Conservation (phyloP, 371 early-diverging fungal genomes). For the Apophysomyces elegans region DNA sequence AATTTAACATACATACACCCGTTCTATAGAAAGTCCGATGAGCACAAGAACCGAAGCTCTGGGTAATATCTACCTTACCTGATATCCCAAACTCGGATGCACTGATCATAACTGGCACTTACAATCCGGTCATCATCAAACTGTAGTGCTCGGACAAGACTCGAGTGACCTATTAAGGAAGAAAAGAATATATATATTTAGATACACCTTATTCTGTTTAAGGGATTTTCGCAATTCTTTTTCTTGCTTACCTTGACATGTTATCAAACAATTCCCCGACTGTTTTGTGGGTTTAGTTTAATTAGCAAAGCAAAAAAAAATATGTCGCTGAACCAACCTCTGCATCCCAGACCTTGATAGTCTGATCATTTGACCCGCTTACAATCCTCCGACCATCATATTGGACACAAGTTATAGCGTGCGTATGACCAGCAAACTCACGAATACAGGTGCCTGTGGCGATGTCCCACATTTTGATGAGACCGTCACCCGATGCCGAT, state of each 20-base stretch:
- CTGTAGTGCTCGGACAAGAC: conserved; percentile 90
- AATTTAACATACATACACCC: conserved; percentile 55
- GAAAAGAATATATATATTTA: neutral
- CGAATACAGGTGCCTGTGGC: conserved; percentile 67
- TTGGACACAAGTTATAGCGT: conserved; percentile 94
- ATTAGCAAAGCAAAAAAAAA: conserved; percentile 3
- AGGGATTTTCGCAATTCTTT: no score
- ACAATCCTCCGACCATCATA: conserved; percentile 90
- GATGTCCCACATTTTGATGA: conserved; percentile 88
- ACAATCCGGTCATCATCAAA: conserved; percentile 61
- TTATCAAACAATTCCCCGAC: conserved; percentile 75
- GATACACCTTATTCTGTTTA: neutral
- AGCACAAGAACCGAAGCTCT: neutral
- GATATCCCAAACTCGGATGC: conserved; percentile 94
- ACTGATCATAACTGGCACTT: conserved; percentile 85
- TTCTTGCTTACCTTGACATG: conserved; percentile 40
- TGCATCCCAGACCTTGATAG: conserved; percentile 95
- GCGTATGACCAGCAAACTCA: conserved; percentile 74
- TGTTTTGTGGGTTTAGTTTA: conserved; percentile 20
- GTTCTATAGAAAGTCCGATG: conserved; percentile 24
- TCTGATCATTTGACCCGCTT: conserved; percentile 93
- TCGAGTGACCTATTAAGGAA: conserved; percentile 73
- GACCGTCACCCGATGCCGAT: conserved; percentile 87
- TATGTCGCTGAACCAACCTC: conserved; percentile 24
- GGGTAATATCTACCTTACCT: conserved; percentile 10